Evolutionary conservation across 495 filamentous ascomycete species (phyloP).

Genomic region (Talaromyces ruber): DNA sequence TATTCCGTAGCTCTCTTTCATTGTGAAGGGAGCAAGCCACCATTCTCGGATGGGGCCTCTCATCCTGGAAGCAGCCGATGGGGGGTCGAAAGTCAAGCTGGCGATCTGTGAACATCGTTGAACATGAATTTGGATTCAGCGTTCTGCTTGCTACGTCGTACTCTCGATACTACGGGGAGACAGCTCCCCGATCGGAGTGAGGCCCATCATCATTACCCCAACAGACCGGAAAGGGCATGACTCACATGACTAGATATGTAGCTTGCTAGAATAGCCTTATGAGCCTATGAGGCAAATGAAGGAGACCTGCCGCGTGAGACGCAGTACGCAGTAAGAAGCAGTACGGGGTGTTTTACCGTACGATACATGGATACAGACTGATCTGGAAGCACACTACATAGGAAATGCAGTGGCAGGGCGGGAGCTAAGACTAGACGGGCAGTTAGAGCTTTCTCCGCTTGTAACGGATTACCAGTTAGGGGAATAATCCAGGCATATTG

Average conservation of each 20-base stretch:
- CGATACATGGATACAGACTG: background rate
- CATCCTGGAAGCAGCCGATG: background rate
- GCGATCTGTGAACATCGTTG: background rate
- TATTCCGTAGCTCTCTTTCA: background rate
- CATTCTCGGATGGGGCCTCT: background rate
- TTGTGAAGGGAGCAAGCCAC: background rate
- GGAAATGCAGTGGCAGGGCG: background rate
- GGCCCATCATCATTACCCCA: background rate
- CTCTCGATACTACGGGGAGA: background rate
- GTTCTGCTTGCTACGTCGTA: background rate
- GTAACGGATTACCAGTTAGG: background rate
- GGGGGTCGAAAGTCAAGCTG: background rate
- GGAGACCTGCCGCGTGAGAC: background rate
- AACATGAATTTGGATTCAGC: background rate
- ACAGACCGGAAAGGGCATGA: background rate
- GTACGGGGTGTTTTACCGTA: background rate
- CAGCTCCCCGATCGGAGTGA: background rate
- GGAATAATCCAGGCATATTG: background rate
- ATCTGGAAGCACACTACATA: background rate
- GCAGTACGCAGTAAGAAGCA: conserved; percentile 1
- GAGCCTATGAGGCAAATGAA: background rate
- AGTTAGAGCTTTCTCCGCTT: background rate
- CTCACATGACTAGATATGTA: background rate
- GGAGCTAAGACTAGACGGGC: background rate
- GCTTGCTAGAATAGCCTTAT: background rate